phyloP scores from a whole-genome alignment of 1,284 basidiomycete genomes.

The Mycena citricolor region DNA sequence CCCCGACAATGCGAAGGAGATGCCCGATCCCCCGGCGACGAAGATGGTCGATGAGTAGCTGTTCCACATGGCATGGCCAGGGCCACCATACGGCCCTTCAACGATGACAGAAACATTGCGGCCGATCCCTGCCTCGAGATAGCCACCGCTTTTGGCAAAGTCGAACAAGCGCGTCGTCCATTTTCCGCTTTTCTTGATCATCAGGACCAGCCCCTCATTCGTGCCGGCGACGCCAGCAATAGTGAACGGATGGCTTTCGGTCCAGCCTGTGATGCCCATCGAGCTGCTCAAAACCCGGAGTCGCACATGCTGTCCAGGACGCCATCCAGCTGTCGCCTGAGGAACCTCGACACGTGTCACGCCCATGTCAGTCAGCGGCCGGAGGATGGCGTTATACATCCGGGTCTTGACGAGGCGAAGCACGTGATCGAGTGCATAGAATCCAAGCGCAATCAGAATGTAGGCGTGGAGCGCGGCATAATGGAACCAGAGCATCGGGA shows the following conservation, averaged over 20 bases:
- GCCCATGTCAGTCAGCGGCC: slow-evolving; percentile 54
- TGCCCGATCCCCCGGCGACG: slow-evolving; percentile 71
- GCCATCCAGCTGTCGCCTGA: slow-evolving; percentile 69
- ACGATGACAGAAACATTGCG: slow-evolving; percentile 56
- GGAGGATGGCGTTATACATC: slow-evolving; percentile 54
- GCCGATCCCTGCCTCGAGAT: slow-evolving; percentile 43
- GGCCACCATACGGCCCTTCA: slow-evolving; percentile 78
- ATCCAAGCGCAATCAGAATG: slow-evolving; percentile 47
- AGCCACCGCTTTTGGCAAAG: slow-evolving; percentile 46
- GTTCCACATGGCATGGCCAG: slow-evolving; percentile 57
- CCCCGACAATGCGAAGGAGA: slow-evolving; percentile 64
- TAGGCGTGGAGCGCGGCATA: slow-evolving; percentile 43
- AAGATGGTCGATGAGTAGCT: slow-evolving; percentile 70
- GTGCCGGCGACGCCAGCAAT: slow-evolving; percentile 55
- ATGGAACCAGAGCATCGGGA: slow-evolving; percentile 55
- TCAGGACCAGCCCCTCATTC: slow-evolving; percentile 55
- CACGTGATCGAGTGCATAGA: slow-evolving; percentile 67
- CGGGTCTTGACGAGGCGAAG: slow-evolving; percentile 68
- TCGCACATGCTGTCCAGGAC: slow-evolving; percentile 80
- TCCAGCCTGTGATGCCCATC: slow-evolving; percentile 59
- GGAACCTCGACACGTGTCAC: slow-evolving; percentile 62
- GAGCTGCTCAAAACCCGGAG: slow-evolving; percentile 60
- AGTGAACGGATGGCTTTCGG: slow-evolving; percentile 76
- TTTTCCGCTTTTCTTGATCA: slow-evolving; percentile 62
- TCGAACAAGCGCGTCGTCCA: slow-evolving; percentile 69